Evolutionary conservation across 140 eudicot species (phyloP).

Genomic region (Erigeron philadelphicus): DNA sequence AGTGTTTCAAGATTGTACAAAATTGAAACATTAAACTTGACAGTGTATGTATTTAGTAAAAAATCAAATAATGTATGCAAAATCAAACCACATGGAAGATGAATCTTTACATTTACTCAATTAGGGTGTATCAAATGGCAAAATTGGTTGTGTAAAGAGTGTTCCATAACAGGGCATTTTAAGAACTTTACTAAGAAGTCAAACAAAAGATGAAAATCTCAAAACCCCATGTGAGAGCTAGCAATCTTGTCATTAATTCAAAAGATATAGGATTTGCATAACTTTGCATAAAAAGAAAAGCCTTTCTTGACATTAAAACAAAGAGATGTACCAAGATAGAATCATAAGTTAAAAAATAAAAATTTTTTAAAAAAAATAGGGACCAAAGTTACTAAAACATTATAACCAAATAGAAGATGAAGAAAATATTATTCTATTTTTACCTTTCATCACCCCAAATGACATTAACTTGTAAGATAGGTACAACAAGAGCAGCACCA

Average conservation of each 20-base stretch:
- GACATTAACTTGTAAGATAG: conserved; percentile 91
- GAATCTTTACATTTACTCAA: conserved; percentile 23
- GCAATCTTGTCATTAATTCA: conserved; percentile 21
- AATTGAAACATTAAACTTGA: not conserved
- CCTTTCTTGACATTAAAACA: conserved; percentile 5
- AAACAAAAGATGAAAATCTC: conserved; percentile 12
- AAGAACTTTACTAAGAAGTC: conserved; percentile 7
- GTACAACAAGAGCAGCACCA: conserved; percentile 95
- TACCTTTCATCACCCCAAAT: conserved; percentile 99
- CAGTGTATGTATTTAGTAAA: not conserved
- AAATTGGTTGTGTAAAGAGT: conserved; percentile 2
- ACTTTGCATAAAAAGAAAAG: not conserved
- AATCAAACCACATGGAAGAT: not conserved
- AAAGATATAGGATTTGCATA: conserved; percentile 19
- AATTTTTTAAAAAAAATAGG: not conserved
- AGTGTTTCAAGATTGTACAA: conserved; percentile 10
- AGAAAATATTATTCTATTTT: not conserved
- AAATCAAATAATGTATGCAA: not conserved
- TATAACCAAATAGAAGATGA: not conserved
- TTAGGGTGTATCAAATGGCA: conserved; percentile 18
- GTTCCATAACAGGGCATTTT: conserved; percentile 12
- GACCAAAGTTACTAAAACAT: not conserved
- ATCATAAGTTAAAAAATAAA: not conserved
- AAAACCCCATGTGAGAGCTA: conserved; percentile 24
- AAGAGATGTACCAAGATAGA: conserved; percentile 2